Evolutionary conservation across 2,329 filamentous ascomycete genomes (phyloP).

Genomic region (Davidsoniella virescens): DNA sequence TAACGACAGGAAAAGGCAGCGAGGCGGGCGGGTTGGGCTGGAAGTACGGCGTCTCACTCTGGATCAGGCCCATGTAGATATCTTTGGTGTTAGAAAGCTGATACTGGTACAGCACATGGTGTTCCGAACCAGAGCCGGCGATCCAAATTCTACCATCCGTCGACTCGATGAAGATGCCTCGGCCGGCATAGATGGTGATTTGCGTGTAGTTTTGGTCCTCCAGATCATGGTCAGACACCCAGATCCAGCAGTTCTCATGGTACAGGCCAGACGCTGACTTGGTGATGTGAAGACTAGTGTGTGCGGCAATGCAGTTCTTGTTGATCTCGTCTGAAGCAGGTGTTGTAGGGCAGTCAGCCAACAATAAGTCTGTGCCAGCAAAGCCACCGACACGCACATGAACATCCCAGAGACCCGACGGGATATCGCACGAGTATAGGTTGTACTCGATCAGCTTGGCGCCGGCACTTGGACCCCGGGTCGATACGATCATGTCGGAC

Average conservation of each 20-base stretch:
- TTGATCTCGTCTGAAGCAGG: conserved; percentile 17
- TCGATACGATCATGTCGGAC: conserved; percentile 56
- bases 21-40: conserved; percentile 47
- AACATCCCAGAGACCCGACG: conserved; percentile 54
- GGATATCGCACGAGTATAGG: conserved; percentile 30
- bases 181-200: conserved; percentile 35
- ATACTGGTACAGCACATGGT: conserved; percentile 53
- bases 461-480: conserved; percentile 48
- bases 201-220: conserved; percentile 32
- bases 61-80: conserved; percentile 46
- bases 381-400: conserved; percentile 62
- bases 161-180: conserved; percentile 32
- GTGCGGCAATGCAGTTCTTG: conserved; percentile 25
- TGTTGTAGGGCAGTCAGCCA: conserved; percentile 47
- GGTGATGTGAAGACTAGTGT: conserved; percentile 29
- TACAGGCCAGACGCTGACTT: conserved; percentile 23
- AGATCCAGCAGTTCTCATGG: conserved; percentile 30
- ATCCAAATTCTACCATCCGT: conserved; percentile 34
- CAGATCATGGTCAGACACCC: conserved; percentile 37
- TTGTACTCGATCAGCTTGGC: conserved; percentile 63
- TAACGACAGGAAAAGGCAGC: conserved; percentile 34
- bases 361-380: conserved; percentile 51
- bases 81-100: conserved; percentile 44
- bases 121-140: conserved; percentile 48
- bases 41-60: conserved; percentile 58